These are phyloP conservation scores for Epichloe sylvatica DNA, from an alignment of 2,329 filamentous ascomycete species.

Conservation along the genomic window DNA sequence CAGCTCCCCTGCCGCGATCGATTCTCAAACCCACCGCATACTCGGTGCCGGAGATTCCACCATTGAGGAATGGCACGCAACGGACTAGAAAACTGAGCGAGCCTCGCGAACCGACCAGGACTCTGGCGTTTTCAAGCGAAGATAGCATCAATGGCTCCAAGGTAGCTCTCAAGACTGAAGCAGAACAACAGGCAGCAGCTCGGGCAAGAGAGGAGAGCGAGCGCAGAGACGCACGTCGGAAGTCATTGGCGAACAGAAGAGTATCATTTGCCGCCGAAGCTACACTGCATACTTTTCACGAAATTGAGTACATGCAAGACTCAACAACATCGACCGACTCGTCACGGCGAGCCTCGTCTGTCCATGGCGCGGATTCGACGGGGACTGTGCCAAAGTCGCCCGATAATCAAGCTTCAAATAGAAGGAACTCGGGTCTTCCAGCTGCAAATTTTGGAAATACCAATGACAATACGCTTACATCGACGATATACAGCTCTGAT, in stretches of 20 bases:
- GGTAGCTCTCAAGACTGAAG: conserved; percentile 53
- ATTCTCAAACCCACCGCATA: conserved; percentile 73
- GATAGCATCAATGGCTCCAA: conserved; percentile 31
- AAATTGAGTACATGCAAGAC: conserved; percentile 78
- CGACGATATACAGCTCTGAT: conserved; percentile 63
- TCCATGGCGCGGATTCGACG: conserved; percentile 20
- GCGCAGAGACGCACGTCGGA: conserved; percentile 74
- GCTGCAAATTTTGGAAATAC: conserved; percentile 50
- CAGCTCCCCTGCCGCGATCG: conserved; percentile 43
- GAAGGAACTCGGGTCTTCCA: conserved; percentile 54
- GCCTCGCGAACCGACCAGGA: conserved; percentile 5
- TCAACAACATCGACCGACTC: conserved; percentile 69
- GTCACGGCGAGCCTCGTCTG: conserved; percentile 56
- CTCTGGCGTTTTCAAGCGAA: conserved; percentile 8
- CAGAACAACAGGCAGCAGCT: conserved; percentile 56
- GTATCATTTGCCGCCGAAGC: conserved; percentile 97
- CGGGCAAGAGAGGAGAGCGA: conserved; percentile 58
- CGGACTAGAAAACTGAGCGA: not conserved
- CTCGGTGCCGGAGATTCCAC: conserved; percentile 50
- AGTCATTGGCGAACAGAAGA: conserved; percentile 81
- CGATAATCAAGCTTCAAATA: conserved; percentile 47
- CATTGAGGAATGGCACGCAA: conserved; percentile 32
- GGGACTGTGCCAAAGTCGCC: conserved; percentile 41
- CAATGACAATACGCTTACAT: conserved; percentile 55
- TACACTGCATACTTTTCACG: conserved; percentile 93